phyloP scores from a whole-genome alignment of 208 protist genomes.

The Kentomonas sorsogonicus region DNA sequence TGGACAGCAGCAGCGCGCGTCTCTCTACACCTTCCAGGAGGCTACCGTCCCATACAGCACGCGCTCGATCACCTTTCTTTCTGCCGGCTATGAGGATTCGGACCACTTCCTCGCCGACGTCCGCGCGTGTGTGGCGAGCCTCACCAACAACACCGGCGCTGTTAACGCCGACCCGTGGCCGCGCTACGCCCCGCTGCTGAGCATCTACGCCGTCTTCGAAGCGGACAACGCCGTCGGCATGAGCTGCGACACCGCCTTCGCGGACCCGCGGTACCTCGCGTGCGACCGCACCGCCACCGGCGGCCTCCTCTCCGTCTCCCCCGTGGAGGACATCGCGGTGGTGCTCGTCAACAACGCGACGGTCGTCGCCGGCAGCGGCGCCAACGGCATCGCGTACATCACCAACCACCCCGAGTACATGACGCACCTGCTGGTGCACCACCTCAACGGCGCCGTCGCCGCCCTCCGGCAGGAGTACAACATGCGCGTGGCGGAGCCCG shows the following conservation, averaged over 20 bases:
- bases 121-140: constrained; percentile 14
- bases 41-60: constrained; percentile 21
- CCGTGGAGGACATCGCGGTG: constrained; percentile 35
- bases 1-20: too few species aligned
- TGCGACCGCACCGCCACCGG: constrained; percentile 29
- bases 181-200: constrained; percentile 39
- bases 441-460: constrained; percentile 53
- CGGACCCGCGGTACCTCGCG: constrained; percentile 25
- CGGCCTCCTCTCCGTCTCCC: constrained; percentile 20
- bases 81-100: constrained; percentile 42
- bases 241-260: constrained; percentile 40
- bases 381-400: constrained; percentile 37
- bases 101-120: constrained; percentile 43
- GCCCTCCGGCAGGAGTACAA: constrained; percentile 50
- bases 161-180: constrained; percentile 49
- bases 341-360: constrained; percentile 55
- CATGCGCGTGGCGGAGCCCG: constrained; percentile 24
- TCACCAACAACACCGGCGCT: constrained; percentile 34
- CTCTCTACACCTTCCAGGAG: constrained; percentile 18
- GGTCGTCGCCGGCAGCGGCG: constrained; percentile 20
- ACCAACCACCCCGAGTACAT: constrained; percentile 43
- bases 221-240: constrained; percentile 12
- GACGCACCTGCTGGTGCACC: constrained; percentile 51
- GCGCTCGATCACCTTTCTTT: constrained; percentile 55
- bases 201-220: constrained; percentile 60